phyloP scores from a whole-genome alignment of 2,329 filamentous ascomycete genomes.

The Fusarium newnesense region DNA sequence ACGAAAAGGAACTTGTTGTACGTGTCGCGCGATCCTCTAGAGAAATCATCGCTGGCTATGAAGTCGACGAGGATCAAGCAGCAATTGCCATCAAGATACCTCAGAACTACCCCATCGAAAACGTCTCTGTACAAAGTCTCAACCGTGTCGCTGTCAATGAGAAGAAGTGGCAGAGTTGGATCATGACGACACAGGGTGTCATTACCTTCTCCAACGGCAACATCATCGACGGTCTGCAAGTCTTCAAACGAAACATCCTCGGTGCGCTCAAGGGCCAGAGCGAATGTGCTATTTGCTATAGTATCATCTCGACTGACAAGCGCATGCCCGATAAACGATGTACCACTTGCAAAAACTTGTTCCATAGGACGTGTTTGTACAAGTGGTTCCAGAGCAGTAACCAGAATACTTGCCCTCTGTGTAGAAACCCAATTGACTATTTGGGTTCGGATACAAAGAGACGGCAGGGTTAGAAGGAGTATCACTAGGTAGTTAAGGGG shows the following conservation, averaged over 20 bases:
- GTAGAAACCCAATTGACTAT: constrained; percentile 85
- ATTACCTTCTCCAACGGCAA: constrained; percentile 93
- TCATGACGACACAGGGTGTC: constrained; percentile 87
- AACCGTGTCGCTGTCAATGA: constrained; percentile 90
- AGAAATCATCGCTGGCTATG: constrained; percentile 86
- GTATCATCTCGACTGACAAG: constrained; percentile 88
- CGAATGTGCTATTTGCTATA: constrained; percentile 98
- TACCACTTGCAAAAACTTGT: constrained; percentile 91
- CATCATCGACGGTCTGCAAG: constrained; percentile 85
- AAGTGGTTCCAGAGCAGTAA: constrained; percentile 98
- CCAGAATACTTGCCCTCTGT: constrained; percentile 90
- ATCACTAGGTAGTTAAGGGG: background rate
- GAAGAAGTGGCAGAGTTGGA: constrained; percentile 92
- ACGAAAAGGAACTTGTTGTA: constrained; percentile 69
- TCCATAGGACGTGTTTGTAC: constrained; percentile 90
- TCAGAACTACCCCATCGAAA: constrained; percentile 82
- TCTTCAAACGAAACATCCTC: constrained; percentile 87
- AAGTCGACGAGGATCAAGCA: constrained; percentile 87
- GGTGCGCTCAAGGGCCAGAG: constrained; percentile 91
- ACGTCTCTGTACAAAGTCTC: constrained; percentile 78
- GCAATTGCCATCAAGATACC: constrained; percentile 86
- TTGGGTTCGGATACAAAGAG: constrained; percentile 55
- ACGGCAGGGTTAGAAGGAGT: constrained; percentile 40
- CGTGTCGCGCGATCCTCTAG: constrained; percentile 76
- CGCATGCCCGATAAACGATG: constrained; percentile 93